Percentiles rank a stretch among this genome's conserved stretches.
Evolutionary conservation across 1,139 yeast species (phyloP).

Genomic region (Yamadazyma sp.): DNA sequence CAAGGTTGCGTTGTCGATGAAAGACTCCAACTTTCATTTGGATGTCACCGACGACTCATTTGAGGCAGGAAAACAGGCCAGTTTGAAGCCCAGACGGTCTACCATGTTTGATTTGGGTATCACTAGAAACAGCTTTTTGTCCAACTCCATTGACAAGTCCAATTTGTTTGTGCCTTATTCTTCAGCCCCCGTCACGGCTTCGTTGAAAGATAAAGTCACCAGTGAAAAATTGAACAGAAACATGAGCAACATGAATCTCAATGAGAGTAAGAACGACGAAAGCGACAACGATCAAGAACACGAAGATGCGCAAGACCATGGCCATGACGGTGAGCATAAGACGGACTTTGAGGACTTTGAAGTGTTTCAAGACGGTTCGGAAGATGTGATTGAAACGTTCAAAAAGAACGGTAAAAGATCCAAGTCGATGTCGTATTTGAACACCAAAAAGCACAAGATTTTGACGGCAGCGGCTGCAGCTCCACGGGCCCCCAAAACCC

Average conservation of each 20-base stretch:
- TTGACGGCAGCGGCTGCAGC: conserved; percentile 84
- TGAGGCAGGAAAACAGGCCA: conserved; percentile 27
- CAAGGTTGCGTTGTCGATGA: neutral
- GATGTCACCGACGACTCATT: conserved; percentile 11
- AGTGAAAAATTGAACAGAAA: conserved; percentile 4
- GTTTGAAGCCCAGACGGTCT: conserved; percentile 43
- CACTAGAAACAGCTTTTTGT: conserved; percentile 45
- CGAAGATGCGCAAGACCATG: conserved; percentile 21
- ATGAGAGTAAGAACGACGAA: neutral
- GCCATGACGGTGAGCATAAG: no score
- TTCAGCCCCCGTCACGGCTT: conserved; percentile 77
- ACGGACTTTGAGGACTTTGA: conserved; percentile 45
- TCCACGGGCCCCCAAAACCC: conserved; percentile 68
- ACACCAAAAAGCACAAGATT: conserved; percentile 51
- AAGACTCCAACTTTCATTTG: conserved; percentile 5
- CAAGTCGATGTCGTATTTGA: conserved; percentile 58
- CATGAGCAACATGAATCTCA: conserved; percentile 6
- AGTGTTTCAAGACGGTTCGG: conserved; percentile 30
- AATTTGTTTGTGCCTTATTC: conserved; percentile 67
- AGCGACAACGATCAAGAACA: conserved; percentile 32
- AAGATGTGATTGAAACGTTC: conserved; percentile 26
- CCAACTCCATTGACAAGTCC: conserved; percentile 47
- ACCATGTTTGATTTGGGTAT: conserved; percentile 51
- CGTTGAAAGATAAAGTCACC: conserved; percentile 29
- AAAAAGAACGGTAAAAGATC: conserved; percentile 56